Evolutionary conservation across 805 yeast species (phyloP), one percentile per base, ranked within the genome.

Genomic region (Metschnikowia lochheadii): DNA sequence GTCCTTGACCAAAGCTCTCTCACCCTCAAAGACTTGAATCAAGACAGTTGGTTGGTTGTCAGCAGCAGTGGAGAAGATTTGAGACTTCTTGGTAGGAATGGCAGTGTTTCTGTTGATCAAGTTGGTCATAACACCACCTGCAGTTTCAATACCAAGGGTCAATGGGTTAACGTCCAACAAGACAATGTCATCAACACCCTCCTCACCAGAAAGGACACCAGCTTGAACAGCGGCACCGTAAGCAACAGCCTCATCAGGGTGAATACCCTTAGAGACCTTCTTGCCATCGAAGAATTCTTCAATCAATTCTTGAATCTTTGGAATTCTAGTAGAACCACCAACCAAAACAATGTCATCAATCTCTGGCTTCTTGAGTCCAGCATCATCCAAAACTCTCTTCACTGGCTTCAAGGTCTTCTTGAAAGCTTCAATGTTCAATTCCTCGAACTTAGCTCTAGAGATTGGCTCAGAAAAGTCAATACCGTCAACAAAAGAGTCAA

Each of bases 191-290:
- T 90, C 89, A 72, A 96, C 90, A 47, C 61, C 61, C 45, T 58
- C 61, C 44, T 58, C 61, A 33, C 61, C 61, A 14, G 61, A 58
- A 36, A 58, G 60, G 10, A 58, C 61, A 55, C 61, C 61, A 23
- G 60, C 61, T 46, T 58, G 61, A 15, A 91, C 97, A 67, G 98
- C 97, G 67, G 98, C 98, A 67, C 78, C 78, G 58, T 73, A 74
- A 32, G 78, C 78, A 55, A 74, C 78, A 57, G 78, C 78, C 63
- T 74, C 78, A 58, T 74, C 78, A 26, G 78, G 78, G 65, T 74
- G 53, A 42, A 58, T 58, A 53, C 62, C 60, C 60, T 58, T 58
- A 14, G 62, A 58, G 14, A 56, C 59, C 60, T 58, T 58, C 54
- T 58, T 58, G 8, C 60, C 60, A 46, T 58, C 59, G 38, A 58